Evolutionary conservation across 768 basidiomycete species (phyloP).

Genomic region (Nidula microcarpa): DNA sequence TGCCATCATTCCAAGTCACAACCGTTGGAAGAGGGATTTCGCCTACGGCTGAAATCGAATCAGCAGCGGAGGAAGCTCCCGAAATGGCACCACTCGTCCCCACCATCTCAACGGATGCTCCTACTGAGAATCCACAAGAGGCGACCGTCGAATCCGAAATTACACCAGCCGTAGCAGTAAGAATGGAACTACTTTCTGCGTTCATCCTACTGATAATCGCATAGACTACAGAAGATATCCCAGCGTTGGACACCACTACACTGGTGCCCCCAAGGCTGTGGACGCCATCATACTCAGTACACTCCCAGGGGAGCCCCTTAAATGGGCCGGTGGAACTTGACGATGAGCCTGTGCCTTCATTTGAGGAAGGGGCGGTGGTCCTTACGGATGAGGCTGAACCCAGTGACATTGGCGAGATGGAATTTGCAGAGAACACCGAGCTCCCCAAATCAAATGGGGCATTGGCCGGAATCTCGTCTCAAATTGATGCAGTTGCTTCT

Average conservation of each 20-base stretch:
- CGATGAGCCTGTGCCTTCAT: neutral
- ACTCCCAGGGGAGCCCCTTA: slow-evolving; percentile 31
- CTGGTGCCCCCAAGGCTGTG: slow-evolving; percentile 25
- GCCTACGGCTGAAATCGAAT: slow-evolving; percentile 13
- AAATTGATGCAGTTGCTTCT: neutral
- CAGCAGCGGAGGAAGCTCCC: slow-evolving; percentile 6
- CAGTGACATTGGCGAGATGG: neutral
- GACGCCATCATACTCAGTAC: slow-evolving; percentile 40
- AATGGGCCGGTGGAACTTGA: slow-evolving; percentile 6
- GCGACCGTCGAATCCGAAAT: neutral
- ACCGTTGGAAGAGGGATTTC: slow-evolving; percentile 27
- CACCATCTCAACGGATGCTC: neutral
- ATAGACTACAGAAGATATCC: neutral
- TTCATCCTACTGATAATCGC: neutral
- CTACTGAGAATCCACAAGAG: neutral
- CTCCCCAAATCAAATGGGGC: neutral
- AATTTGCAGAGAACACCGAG: neutral
- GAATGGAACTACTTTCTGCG: neutral
- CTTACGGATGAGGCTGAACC: neutral
- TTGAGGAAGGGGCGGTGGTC: neutral
- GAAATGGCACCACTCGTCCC: neutral
- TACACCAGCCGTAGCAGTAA: neutral
- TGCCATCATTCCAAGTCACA: slow-evolving; percentile 50
- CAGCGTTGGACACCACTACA: too few species aligned
- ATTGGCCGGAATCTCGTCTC: neutral